These are phyloP conservation scores for Thymus quinquecostatus DNA, from an alignment of 257 asterid species.

Conservation along the genomic window DNA sequence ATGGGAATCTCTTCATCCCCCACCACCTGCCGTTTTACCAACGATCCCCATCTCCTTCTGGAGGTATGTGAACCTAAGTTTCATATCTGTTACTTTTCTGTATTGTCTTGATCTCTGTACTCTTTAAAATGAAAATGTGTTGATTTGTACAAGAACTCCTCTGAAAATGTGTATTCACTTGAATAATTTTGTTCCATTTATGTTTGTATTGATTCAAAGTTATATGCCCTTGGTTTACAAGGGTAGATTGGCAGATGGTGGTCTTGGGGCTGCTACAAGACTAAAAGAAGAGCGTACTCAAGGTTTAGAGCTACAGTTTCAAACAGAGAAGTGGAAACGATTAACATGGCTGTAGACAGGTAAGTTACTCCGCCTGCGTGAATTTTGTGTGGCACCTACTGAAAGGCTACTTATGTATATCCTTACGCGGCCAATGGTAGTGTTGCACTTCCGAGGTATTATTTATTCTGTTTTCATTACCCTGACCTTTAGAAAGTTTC, in stretches of 20 bases:
- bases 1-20: conserved; percentile 51
- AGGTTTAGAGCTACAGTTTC: conserved; percentile 70
- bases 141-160: no score
- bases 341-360: no score
- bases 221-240: conserved; percentile 54
- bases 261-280: conserved; percentile 85
- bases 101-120: no score
- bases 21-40: conserved; percentile 76
- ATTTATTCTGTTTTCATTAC: neutral
- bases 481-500: neutral
- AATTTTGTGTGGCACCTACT: conserved; percentile 25
- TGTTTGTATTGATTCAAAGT: no score
- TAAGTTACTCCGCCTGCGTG: no score
- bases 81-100: no score
- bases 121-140: neutral
- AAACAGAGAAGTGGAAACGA: no score
- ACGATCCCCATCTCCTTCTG: conserved; percentile 48
- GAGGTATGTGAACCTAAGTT: conserved; percentile 35
- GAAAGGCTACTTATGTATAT: conserved; percentile 86
- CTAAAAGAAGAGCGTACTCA: conserved; percentile 86
- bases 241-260: conserved; percentile 87
- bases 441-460: conserved; percentile 92
- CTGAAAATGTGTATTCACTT: no score
- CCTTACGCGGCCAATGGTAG: conserved; percentile 93
- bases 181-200: no score